Conservation (phyloP, 169 alveolate genomes). For the Besnoitia besnoiti region DNA sequence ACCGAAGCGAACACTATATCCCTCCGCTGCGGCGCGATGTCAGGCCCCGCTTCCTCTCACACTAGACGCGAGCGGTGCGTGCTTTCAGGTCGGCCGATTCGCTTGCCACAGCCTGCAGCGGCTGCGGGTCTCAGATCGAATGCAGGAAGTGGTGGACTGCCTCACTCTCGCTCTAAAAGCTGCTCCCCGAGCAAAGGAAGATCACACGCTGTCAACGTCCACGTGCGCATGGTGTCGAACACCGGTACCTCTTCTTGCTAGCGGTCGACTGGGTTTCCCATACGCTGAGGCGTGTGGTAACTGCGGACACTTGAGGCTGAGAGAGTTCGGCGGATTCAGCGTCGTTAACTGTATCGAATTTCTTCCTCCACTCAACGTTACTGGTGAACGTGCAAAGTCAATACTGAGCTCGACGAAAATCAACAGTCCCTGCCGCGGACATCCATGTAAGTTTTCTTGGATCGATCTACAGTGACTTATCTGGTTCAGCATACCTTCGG, state of each 20-base stretch:
- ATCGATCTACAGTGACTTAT: too few relatives aligned
- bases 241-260: neutral
- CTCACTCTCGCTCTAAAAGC: neutral
- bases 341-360: conserved; percentile 2
- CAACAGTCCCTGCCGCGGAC: too few relatives aligned
- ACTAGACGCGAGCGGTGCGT: too few relatives aligned
- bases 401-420: neutral
- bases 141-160: neutral
- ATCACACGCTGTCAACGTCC: neutral
- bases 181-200: neutral
- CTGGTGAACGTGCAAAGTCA: neutral
- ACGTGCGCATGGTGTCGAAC: neutral
- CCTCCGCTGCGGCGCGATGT: too few relatives aligned
- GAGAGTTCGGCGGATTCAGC: conserved; percentile 27
- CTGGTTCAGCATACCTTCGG: too few relatives aligned
- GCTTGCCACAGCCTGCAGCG: conserved; percentile 25
- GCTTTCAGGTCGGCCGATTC: neutral
- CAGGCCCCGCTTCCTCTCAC: too few relatives aligned
- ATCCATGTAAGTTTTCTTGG: too few relatives aligned
- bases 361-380: neutral
- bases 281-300: neutral
- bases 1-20: too few relatives aligned
- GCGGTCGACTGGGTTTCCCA: neutral
- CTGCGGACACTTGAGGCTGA: conserved; percentile 23
- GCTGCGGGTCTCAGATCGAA: neutral